Evolutionary conservation across 345 rosid genomes (phyloP).

Genomic region (Dovyalis caffra): DNA sequence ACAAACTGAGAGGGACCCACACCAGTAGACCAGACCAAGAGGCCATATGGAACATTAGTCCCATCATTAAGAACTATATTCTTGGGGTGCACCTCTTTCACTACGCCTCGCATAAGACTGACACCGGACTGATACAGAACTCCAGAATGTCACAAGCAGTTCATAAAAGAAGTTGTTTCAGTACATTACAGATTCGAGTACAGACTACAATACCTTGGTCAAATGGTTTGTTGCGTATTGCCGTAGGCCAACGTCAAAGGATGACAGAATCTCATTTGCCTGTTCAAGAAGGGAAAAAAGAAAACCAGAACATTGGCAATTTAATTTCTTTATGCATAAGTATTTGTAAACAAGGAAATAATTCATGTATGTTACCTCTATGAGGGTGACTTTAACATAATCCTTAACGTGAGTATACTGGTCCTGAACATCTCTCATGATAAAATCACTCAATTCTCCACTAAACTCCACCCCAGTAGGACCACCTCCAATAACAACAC

Average conservation of each 20-base stretch:
- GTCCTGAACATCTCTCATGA: conserved; percentile 79
- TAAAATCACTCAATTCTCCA: conserved; percentile 94
- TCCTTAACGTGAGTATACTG: conserved; percentile 72
- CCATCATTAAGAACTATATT: conserved; percentile 58
- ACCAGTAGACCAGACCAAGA: conserved; percentile 92
- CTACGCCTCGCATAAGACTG: conserved; percentile 48
- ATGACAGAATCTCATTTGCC: conserved; percentile 86
- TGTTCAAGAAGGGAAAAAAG: conserved; percentile 19
- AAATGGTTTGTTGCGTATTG: conserved; percentile 67
- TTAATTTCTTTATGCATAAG: not conserved
- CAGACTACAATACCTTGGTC: conserved; percentile 44
- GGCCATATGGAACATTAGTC: conserved; percentile 72
- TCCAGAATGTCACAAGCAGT: conserved; percentile 10
- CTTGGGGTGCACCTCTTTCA: conserved; percentile 54
- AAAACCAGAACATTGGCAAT: not conserved
- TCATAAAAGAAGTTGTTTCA: not conserved
- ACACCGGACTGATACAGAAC: conserved; percentile 46
- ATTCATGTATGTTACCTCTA: conserved; percentile 52
- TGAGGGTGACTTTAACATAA: conserved; percentile 75
- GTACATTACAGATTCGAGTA: not conserved
- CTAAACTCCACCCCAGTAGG: conserved; percentile 98
- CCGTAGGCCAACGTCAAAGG: conserved; percentile 66
- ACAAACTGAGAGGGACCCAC: conserved; percentile 77
- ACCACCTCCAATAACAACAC: conserved; percentile 94
- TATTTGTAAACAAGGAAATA: not conserved